These are phyloP conservation scores for Curvularia eragrostidis DNA, from an alignment of 2,329 filamentous ascomycete species.

Conservation along the genomic window DNA sequence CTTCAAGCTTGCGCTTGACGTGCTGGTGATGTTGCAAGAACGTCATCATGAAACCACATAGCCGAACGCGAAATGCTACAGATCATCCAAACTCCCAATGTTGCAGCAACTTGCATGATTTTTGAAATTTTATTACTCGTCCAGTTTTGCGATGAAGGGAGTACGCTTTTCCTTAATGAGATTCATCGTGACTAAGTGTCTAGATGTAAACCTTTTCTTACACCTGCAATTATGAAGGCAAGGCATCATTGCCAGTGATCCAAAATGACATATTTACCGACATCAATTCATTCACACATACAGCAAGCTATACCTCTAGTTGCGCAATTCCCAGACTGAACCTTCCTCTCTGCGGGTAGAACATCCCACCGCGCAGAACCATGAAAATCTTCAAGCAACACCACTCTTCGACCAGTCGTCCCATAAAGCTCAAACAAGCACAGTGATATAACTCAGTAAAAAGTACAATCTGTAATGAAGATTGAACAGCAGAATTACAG, in stretches of 20 bases:
- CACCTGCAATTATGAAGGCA: no score
- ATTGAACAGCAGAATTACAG: neutral
- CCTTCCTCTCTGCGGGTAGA: slow-evolving; percentile 7
- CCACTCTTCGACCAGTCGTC: neutral
- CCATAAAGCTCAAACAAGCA: slow-evolving; percentile 1
- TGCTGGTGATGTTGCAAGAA: slow-evolving; percentile 9
- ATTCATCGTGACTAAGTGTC: neutral
- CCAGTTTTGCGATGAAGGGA: neutral
- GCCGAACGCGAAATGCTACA: neutral
- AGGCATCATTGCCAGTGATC: no score
- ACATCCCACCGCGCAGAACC: slow-evolving; percentile 13
- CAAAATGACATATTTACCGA: no score
- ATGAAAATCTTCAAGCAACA: slow-evolving; percentile 9
- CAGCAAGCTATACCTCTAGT: no score
- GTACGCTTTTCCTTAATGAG: no score
- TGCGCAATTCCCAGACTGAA: no score
- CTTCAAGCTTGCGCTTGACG: slow-evolving; percentile 1
- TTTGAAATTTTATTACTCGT: neutral
- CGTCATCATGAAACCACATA: slow-evolving; percentile 11
- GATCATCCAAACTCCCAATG: neutral
- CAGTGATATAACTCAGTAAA: neutral
- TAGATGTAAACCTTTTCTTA: no score
- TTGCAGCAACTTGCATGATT: neutral
- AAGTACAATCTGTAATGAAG: neutral
- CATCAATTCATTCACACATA: no score